Evolutionary conservation across 257 asterid genomes (phyloP).

Genomic region (Lantana camara): DNA sequence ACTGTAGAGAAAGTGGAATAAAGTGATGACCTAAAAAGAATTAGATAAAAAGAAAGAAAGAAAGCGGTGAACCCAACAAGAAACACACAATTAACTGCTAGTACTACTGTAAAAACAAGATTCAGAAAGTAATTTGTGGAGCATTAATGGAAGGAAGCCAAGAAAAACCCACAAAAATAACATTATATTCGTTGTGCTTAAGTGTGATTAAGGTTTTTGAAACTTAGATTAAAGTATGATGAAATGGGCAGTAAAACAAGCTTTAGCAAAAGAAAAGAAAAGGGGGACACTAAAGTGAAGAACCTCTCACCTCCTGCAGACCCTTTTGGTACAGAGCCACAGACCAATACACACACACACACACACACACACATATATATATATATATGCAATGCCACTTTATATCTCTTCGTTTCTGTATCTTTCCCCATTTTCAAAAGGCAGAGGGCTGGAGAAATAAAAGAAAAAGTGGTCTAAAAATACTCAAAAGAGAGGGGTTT

Average conservation of each 20-base stretch:
- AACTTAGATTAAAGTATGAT: constrained; percentile 16
- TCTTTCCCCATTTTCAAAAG: constrained; percentile 33
- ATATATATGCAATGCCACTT: not conserved
- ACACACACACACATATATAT: constrained; percentile 18
- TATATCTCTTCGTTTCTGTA: constrained; percentile 3
- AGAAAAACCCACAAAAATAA: not conserved
- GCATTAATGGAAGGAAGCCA: not conserved
- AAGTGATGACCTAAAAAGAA: constrained; percentile 28
- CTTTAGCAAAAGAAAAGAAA: constrained; percentile 18
- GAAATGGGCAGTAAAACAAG: constrained; percentile 9
- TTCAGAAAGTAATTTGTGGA: no score
- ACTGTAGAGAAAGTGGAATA: constrained; percentile 22
- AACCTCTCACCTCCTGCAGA: constrained; percentile 26
- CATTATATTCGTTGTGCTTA: no score
- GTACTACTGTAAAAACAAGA: no score
- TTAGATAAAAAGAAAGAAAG: constrained; percentile 15
- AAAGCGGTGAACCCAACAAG: constrained; percentile 34
- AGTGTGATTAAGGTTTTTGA: not conserved
- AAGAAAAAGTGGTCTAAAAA: constrained; percentile 40
- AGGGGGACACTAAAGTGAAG: constrained; percentile 25
- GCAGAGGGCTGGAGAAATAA: constrained; percentile 16
- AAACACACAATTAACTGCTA: not conserved
- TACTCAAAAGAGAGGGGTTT: constrained; percentile 39
- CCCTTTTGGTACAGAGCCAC: constrained; percentile 37
- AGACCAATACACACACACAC: constrained; percentile 25